Evolutionary conservation across 2,329 filamentous ascomycete genomes (phyloP).

Genomic region (Venturia oleaginea): DNA sequence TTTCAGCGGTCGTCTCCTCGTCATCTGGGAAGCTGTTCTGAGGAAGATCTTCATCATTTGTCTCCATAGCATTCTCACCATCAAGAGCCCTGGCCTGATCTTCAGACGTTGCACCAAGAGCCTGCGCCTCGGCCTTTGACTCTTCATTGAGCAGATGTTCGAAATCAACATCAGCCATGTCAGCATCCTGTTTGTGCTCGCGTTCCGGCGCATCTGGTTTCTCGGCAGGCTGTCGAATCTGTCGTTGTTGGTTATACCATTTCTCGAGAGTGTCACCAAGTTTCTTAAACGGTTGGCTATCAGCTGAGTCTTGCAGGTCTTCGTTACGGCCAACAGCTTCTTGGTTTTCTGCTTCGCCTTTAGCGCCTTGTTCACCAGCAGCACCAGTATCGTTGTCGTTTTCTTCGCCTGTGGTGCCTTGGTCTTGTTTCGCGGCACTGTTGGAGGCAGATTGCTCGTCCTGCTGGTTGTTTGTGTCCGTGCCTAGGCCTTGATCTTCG

Average conservation of each 20-base stretch:
- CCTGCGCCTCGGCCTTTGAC: conserved; percentile 75
- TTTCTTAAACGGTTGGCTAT: conserved; percentile 65
- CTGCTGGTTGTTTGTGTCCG: conserved; percentile 55
- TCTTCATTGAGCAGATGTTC: conserved; percentile 86
- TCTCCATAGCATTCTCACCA: conserved; percentile 44
- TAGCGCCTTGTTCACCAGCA: conserved; percentile 53
- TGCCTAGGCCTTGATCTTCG: conserved; percentile 54
- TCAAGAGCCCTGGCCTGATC: conserved; percentile 82
- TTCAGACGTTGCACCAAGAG: conserved; percentile 76
- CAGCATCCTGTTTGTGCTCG: conserved; percentile 47
- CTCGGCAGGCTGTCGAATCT: conserved; percentile 50
- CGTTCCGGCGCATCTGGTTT: conserved; percentile 41
- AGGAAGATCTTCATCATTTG: conserved; percentile 41
- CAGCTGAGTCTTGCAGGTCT: conserved; percentile 20
- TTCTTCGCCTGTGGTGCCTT: conserved; percentile 57
- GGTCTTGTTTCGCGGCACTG: conserved; percentile 50
- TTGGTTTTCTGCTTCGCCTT: conserved; percentile 26
- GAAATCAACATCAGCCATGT: conserved; percentile 75
- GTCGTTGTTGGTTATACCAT: conserved; percentile 81
- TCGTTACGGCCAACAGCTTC: conserved; percentile 30
- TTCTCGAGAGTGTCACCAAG: conserved; percentile 85
- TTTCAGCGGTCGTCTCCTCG: neutral
- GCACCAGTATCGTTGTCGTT: conserved; percentile 55
- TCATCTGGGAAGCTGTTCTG: conserved; percentile 12
- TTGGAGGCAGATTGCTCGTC: conserved; percentile 49